phyloP scores from a whole-genome alignment of 345 rosid species.

The Acer yangbiense region DNA sequence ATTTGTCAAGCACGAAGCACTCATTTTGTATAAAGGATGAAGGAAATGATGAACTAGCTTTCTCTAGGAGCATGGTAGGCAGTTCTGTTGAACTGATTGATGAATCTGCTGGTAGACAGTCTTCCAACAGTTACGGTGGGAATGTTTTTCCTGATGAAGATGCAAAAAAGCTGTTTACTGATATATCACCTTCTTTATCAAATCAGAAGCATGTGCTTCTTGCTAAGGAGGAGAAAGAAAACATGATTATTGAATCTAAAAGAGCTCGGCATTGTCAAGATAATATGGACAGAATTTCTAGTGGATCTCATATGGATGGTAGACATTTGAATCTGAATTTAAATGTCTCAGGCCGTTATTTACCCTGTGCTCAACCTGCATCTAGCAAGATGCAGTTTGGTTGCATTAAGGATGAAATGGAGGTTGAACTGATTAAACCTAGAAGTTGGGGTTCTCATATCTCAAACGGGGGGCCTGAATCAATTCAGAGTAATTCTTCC shows the following conservation, averaged over 20 bases:
- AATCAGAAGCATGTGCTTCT: conserved; percentile 19
- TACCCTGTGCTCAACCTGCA: conserved; percentile 29
- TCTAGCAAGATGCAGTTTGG: conserved; percentile 32
- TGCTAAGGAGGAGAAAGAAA: conserved; percentile 32
- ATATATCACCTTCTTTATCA: conserved; percentile 22
- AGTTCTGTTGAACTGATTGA: conserved; percentile 33
- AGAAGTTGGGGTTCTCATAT: conserved; percentile 39
- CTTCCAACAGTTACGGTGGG: conserved; percentile 24
- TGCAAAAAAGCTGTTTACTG: conserved; percentile 32
- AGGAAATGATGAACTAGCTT: conserved; percentile 26
- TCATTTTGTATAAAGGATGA: conserved; percentile 31
- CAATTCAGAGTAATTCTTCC: conserved; percentile 64
- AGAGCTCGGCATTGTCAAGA: conserved; percentile 31
- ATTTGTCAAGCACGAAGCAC: conserved; percentile 25
- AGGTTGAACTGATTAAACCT: conserved; percentile 32
- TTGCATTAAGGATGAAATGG: conserved; percentile 39
- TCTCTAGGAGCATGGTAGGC: conserved; percentile 28
- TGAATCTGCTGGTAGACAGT: conserved; percentile 20
- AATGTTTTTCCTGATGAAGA: conserved; percentile 35
- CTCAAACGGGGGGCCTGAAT: conserved; percentile 64
- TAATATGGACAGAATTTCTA: conserved; percentile 27
- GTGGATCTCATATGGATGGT: conserved; percentile 19
- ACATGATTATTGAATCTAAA: conserved; percentile 27
- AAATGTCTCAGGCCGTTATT: conserved; percentile 34
- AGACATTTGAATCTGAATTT: conserved; percentile 37